These are phyloP conservation scores for Dinochytrium kinnereticum DNA, from an alignment of 371 early-diverging fungal genomes.

Conservation along the genomic window DNA sequence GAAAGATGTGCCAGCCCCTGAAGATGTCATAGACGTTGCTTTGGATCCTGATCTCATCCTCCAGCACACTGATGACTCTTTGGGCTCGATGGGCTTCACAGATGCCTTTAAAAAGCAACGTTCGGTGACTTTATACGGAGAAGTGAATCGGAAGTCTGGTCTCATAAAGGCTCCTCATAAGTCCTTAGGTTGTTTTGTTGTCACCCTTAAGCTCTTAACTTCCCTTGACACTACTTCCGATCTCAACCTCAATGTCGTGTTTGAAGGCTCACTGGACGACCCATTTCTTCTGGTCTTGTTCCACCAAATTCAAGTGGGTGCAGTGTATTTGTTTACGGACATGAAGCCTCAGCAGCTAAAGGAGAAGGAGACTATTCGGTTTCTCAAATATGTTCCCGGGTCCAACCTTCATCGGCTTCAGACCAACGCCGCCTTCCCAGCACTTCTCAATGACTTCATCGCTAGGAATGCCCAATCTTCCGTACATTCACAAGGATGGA, in stretches of 20 bases:
- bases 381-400: neutral
- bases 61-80: neutral
- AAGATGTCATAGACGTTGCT: neutral
- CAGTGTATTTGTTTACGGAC: neutral
- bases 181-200: neutral
- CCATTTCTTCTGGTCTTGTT: neutral
- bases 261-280: neutral
- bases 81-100: neutral
- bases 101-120: neutral
- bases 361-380: neutral
- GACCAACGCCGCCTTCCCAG: neutral
- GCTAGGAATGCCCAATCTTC: neutral
- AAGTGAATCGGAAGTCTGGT: neutral
- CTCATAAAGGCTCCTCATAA: neutral
- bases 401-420: neutral
- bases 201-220: neutral
- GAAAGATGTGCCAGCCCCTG: neutral
- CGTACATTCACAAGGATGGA: neutral
- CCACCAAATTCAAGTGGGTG: neutral
- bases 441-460: neutral
- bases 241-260: neutral
- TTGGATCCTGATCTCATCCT: neutral
- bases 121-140: neutral
- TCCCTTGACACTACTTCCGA: neutral
- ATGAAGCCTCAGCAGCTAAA: neutral